Conservation (phyloP, 768 basidiomycete genomes). For the Collybia sordida region DNA sequence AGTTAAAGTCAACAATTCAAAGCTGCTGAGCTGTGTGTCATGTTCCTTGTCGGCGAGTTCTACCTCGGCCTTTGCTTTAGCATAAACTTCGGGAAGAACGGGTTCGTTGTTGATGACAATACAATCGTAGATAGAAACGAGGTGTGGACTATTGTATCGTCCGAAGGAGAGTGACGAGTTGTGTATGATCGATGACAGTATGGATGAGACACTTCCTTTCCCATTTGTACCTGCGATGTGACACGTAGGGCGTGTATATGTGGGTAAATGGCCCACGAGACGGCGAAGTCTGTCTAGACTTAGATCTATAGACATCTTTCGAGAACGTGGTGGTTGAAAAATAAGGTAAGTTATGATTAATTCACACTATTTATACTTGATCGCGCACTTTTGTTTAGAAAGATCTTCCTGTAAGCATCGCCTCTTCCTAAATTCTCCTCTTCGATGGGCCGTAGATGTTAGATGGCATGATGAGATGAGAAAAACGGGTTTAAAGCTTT, state of each 20-base stretch:
- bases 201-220: slow-evolving; percentile 89
- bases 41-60: slow-evolving; percentile 44
- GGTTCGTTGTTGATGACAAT: slow-evolving; percentile 66
- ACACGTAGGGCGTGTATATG: slow-evolving; percentile 75
- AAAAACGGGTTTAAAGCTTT: no score
- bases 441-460: no score
- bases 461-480: no score
- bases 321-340: slow-evolving; percentile 9
- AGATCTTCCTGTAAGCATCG: no score
- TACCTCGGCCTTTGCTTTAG: slow-evolving; percentile 43
- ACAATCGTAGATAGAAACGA: slow-evolving; percentile 73
- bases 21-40: slow-evolving; percentile 56
- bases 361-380: no score
- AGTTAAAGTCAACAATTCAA: slow-evolving; percentile 84
- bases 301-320: slow-evolving; percentile 64
- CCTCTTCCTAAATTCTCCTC: no score
- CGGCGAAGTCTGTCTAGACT: slow-evolving; percentile 56
- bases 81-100: slow-evolving; percentile 50
- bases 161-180: slow-evolving; percentile 62
- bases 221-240: slow-evolving; percentile 97
- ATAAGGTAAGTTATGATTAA: no score
- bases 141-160: slow-evolving; percentile 91
- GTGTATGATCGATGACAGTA: slow-evolving; percentile 74
- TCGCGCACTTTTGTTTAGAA: no score
- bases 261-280: slow-evolving; percentile 54